Base-by-base conservation (phyloP, 139 green algal species). In the Coelastrella sp. region DNA sequence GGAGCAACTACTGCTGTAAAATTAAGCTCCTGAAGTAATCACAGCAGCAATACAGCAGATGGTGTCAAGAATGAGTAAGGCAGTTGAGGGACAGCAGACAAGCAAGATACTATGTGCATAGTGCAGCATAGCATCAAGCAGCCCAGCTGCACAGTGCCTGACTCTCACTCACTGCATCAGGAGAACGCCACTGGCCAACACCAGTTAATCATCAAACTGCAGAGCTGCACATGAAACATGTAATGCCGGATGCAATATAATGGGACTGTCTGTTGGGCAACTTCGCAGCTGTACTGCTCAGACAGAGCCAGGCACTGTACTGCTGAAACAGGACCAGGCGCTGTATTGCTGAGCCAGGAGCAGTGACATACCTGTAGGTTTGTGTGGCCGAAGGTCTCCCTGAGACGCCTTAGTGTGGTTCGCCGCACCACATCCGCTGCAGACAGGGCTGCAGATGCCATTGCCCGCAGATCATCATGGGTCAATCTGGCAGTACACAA, bases 1-100 rank as follows among this genome's bases (percentile, higher is more conserved):
- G 92, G 91, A 7, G 92, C 92, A 14, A 94, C 82, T 22, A 92
- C 92, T 5, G 87, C 27, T 11, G 75, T 83, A 81, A 85, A 94
- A 25, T 92, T 82, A 9, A 94, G 82, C 22, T 93, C 92, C 63
- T 89, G 74, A 27, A 87, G 19, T 24, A 17, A 15, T 22, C 7
- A 70, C 12, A 17, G 12, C 63, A 70, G 35, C 35, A 49, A 5
- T 49, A 49, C 35, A 49, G 35, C 35, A 49, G 35, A 49, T 49
- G 35, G 35, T 49, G 35, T 49, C 35, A 49, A 49, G 35, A 49
- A 49, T 19, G 17, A 73, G 65, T 73, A 73, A 73, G 17, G 65
- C 15, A 4, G 14, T 73, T 19, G 15, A n/a, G 65, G 14, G 14
- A n/a, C 65, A 73, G 15, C 15, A 4, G 17, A 73, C 15, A 15